phyloP scores from a whole-genome alignment of 192 early-diverging fungal genomes.

The Gonapodya sp. region DNA sequence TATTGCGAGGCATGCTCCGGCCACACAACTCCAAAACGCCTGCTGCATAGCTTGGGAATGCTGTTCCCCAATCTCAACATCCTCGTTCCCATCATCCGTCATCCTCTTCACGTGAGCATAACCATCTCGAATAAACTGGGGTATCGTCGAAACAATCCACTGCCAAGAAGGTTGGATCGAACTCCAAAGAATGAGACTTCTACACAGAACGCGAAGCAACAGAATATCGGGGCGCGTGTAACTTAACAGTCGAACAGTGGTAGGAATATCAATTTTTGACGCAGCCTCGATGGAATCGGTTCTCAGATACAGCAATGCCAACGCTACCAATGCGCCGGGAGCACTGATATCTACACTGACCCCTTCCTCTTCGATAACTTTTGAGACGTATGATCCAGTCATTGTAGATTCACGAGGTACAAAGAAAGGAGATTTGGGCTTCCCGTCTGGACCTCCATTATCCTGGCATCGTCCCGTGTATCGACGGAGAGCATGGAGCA shows the following conservation, averaged over 20 bases:
- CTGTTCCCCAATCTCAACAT: background rate
- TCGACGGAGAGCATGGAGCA: constrained; percentile 37
- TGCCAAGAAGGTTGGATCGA: constrained; percentile 41
- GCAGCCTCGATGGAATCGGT: constrained; percentile 62
- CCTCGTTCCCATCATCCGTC: background rate
- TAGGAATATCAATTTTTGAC: constrained; percentile 49
- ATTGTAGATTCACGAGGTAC: background rate
- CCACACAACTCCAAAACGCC: constrained; percentile 50
- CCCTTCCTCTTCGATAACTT: background rate
- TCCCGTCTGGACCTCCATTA: background rate
- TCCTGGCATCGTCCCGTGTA: background rate
- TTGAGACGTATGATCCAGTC: background rate
- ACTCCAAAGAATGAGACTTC: constrained; percentile 69
- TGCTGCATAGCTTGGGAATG: constrained; percentile 43
- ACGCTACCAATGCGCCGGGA: constrained; percentile 63
- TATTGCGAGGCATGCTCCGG: constrained; percentile 58
- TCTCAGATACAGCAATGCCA: constrained; percentile 76
- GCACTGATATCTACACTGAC: constrained; percentile 42
- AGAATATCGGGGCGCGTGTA: constrained; percentile 63
- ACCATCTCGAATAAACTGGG: constrained; percentile 37
- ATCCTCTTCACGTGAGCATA: background rate
- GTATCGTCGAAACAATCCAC: constrained; percentile 61
- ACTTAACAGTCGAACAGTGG: constrained; percentile 46
- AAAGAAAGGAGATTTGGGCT: background rate
- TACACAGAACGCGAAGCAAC: constrained; percentile 53